Evolutionary conservation across 2,329 filamentous ascomycete species (phyloP).

Genomic region (Claviceps pazoutovae): DNA sequence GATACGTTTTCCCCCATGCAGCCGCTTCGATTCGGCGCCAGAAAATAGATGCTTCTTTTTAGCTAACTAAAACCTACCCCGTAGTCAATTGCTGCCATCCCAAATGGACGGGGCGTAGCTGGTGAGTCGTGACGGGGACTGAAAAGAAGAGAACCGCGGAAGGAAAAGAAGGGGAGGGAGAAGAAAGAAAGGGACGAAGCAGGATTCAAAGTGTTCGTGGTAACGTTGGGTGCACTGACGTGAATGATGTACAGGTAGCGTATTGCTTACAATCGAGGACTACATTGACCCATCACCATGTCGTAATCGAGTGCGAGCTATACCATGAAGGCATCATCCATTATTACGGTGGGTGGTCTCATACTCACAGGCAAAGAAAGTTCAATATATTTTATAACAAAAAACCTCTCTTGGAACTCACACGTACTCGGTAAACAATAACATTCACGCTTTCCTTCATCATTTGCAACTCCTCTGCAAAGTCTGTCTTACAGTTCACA

Average conservation of each 20-base stretch:
- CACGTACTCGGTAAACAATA: too few relatives aligned
- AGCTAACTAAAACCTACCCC: too few relatives aligned
- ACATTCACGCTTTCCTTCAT: too few relatives aligned
- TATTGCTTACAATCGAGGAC: background rate
- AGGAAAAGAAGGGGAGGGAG: background rate
- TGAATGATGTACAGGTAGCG: background rate
- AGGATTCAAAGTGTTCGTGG: background rate
- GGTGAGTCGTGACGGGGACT: too few relatives aligned
- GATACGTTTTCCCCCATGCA: background rate
- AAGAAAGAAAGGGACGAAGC: background rate
- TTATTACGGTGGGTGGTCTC: too few relatives aligned
- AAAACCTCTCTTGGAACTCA: background rate
- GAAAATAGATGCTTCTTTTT: background rate
- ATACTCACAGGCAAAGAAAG: background rate
- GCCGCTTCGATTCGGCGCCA: constrained; percentile 1
- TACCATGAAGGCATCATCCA: background rate
- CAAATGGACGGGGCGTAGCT: too few relatives aligned
- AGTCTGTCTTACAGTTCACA: too few relatives aligned
- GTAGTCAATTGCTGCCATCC: too few relatives aligned
- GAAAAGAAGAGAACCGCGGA: too few relatives aligned
- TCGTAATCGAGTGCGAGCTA: background rate
- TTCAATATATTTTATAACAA: background rate
- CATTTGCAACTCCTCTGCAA: too few relatives aligned
- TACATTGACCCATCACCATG: background rate
- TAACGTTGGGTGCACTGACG: background rate